Evolutionary conservation across 148 eudicot species (phyloP), one percentile per base, ranked within the genome.

Genomic region (Cornus kousa): DNA sequence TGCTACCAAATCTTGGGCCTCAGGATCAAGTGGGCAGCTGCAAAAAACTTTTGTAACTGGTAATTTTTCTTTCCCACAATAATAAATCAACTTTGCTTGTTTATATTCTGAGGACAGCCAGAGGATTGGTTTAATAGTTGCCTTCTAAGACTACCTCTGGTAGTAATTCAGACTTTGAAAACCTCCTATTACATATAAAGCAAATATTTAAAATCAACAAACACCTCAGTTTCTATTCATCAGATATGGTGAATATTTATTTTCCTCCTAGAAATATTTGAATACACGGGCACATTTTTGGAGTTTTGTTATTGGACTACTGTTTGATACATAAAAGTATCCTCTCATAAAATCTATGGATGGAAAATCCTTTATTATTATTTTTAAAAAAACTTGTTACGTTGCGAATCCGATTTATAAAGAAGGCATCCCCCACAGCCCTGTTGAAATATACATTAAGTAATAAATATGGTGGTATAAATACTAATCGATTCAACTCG

Each of bases 21-120:
- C 91, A 24, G 93, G 97, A 68, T 84, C 90, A 68, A 95, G 94
- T 74, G 92, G 91, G 68, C 93, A 87, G 82, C 91, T 91, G 80
- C 91, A 89, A 85, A 88, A 79, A 86, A 90, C 95, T 7, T 86
- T 89, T 73, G 91, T 91, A 19, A 80, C 92, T 12, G 98, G 98
- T 93, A 89, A 80, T 39, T 75, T 16, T 78, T 67, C 37, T 62
- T 62, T 43, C 10, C 72, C 50, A 19, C 33, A 31, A 19, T 16
- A 20, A 64, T 23, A 60, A 37, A 74, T 16, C 28, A 67, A 1
- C 23, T 23, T 28, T 79, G 13, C 33, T 13, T 23, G 23, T 55
- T 68, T 16, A 24, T 67, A 40, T 33, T 17, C 7, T 43, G 55
- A 32, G 48, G 66, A 50, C 32, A 28, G 32, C 24, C 20, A 46